These are phyloP conservation scores for Stipa capillata DNA, from an alignment of 176 grass and related monocot genomes.

Conservation along the genomic window DNA sequence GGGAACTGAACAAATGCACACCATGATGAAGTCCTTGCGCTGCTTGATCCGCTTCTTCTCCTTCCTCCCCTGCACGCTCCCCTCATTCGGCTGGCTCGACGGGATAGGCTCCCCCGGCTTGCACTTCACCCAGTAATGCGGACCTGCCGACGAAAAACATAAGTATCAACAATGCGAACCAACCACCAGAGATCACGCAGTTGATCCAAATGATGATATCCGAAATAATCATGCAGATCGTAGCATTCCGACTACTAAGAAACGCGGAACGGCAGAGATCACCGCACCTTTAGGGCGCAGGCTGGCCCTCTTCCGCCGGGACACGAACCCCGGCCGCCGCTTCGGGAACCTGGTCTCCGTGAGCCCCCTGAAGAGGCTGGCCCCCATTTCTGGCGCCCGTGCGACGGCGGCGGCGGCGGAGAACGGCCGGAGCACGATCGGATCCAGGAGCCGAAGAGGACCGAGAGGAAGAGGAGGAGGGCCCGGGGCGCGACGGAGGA, in stretches of 20 bases:
- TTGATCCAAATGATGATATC: not conserved
- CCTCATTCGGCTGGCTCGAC: slow-evolving; percentile 35
- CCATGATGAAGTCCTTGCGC: slow-evolving; percentile 49
- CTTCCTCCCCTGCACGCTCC: slow-evolving; percentile 45
- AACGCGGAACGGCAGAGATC: not conserved
- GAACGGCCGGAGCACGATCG: slow-evolving; percentile 31
- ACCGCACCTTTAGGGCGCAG: slow-evolving; percentile 53
- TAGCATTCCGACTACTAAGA: not conserved
- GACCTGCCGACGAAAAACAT: not conserved
- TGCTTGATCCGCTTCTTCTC: slow-evolving; percentile 56
- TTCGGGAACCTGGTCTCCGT: slow-evolving; percentile 63
- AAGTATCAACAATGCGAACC: not conserved
- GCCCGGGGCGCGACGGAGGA: not conserved
- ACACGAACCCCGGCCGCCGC: slow-evolving; percentile 54
- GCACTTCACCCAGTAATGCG: slow-evolving; percentile 45
- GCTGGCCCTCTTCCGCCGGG: slow-evolving; percentile 73
- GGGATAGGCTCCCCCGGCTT: slow-evolving; percentile 34
- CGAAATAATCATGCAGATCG: not conserved
- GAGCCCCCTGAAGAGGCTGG: slow-evolving; percentile 40
- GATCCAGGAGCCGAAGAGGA: slow-evolving; percentile 21
- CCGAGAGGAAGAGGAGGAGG: not conserved
- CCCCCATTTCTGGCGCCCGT: slow-evolving; percentile 23
- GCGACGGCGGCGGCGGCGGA: slow-evolving; percentile 24
- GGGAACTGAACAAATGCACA: not conserved
- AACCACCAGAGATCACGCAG: not conserved